phyloP scores from a whole-genome alignment of 2,329 filamentous ascomycete species.

The Fusarium pseudograminearum region DNA sequence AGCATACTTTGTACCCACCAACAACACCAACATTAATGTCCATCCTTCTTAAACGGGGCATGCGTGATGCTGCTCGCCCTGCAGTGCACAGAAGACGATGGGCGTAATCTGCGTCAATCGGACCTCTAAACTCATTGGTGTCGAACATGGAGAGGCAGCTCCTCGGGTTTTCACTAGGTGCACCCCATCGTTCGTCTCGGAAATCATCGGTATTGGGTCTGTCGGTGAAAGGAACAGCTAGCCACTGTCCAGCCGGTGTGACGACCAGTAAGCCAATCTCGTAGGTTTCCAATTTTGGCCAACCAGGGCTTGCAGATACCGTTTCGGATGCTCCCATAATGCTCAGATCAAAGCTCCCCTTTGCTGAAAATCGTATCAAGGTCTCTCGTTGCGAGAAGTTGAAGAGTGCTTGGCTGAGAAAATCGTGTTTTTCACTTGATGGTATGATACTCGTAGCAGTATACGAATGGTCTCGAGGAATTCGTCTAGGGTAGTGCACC shows the following conservation, averaged over 20 bases:
- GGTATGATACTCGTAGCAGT: neutral
- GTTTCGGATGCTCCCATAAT: neutral
- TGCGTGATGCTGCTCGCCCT: constrained; percentile 4
- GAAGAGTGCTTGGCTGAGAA: constrained; percentile 10
- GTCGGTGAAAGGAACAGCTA: neutral
- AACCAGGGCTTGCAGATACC: neutral
- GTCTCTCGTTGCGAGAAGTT: constrained; percentile 17
- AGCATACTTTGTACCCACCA: neutral
- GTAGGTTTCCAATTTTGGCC: constrained; percentile 14
- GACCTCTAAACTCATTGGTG: constrained; percentile 20
- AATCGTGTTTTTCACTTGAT: neutral
- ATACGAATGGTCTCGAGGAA: constrained; percentile 11
- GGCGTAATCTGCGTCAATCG: constrained; percentile 11
- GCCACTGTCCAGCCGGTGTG: constrained; percentile 14
- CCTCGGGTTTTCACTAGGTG: neutral
- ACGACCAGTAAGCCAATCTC: constrained; percentile 9
- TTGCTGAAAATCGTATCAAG: neutral
- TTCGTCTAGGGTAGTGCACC: constrained; percentile 3
- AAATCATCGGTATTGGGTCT: constrained; percentile 8
- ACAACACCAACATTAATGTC: neutral
- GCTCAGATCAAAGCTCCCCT: constrained; percentile 11
- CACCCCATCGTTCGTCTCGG: constrained; percentile 7
- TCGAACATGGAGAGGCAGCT: neutral
- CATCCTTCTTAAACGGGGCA: constrained; percentile 5
- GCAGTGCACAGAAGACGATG: neutral